phyloP scores from a whole-genome alignment of 805 yeast species.

The Candida bentonensis region DNA sequence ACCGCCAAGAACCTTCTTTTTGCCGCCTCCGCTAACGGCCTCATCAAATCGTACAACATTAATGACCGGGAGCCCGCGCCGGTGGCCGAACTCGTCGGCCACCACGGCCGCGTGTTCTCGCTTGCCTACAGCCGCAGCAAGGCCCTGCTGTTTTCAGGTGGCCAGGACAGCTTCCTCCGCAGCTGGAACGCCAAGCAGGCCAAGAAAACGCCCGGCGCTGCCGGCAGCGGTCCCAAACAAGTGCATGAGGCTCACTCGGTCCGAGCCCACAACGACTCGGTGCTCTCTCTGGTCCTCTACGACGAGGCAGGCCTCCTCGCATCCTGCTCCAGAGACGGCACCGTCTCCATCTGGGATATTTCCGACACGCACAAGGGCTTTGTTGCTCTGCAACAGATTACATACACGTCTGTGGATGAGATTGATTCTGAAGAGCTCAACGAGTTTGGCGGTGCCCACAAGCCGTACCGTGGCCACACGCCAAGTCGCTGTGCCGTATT shows the following conservation, averaged over 20 bases:
- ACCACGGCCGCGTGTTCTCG: slow-evolving; percentile 9
- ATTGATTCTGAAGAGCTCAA: neutral
- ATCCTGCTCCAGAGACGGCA: slow-evolving; percentile 5
- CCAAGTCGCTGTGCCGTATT: neutral
- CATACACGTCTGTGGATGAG: neutral
- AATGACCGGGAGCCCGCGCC: slow-evolving; percentile 4
- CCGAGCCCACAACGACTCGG: neutral
- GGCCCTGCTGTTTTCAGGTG: slow-evolving; percentile 11
- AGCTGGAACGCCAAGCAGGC: slow-evolving; percentile 8
- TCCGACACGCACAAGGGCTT: neutral
- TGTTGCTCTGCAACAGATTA: neutral
- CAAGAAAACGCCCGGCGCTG: slow-evolving; percentile 1
- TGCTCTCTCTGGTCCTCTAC: neutral
- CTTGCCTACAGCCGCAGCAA: slow-evolving; percentile 8
- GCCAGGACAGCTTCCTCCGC: slow-evolving; percentile 10
- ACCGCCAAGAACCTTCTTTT: slow-evolving; percentile 4
- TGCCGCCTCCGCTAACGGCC: slow-evolving; percentile 13
- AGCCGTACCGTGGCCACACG: neutral
- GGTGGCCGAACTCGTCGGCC: slow-evolving; percentile 8
- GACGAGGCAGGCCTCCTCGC: neutral
- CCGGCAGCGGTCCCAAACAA: neutral
- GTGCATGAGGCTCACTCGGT: neutral
- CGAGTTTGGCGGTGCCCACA: neutral
- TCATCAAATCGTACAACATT: slow-evolving; percentile 10
- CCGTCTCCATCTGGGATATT: slow-evolving; percentile 12